Base-by-base conservation (phyloP, 2,329 filamentous ascomycete genomes). In the Macroventuria anomochaeta region DNA sequence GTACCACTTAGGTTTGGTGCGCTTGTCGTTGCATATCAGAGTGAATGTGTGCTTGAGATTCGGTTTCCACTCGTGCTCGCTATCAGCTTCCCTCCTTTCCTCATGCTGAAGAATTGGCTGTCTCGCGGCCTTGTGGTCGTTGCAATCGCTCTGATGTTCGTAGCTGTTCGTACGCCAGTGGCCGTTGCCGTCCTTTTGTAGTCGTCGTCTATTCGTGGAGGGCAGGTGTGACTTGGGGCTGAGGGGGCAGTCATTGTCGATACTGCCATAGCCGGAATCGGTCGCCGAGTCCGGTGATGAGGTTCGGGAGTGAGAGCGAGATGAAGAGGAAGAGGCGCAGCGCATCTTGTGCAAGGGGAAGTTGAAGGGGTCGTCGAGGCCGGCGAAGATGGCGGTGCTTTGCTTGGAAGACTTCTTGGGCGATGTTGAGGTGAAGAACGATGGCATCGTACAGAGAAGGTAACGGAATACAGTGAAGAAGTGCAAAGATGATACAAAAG, bases 41-140 rank as follows among this genome's bases (percentile, higher is more conserved):
- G 41, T 55, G 15, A 64, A 58, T 15, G 65, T 64, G 43, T 37
- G 56, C 48, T 59, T 61, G n/a, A 61, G 58, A 31, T 60, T 61
- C 17, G 64, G 62, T 29, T 39, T 52, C 63, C 63, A 68, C 3
- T 26, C 31, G 13, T 49, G 46, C 7, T n/a, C 43, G 54, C 32
- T 55, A 37, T 40, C 47, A 12, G 52, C 25, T 12, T 44, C 41
- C 15, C n/a, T 41, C 52, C 20, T 46, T 23, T 33, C 10, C 10
- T 29, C 15, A 15, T 29, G 12, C 1, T 18, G 4, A 10, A 44
- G 18, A 8, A 44, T 28, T 12, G 47, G 33, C 11, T 20, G 3
- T 3, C 11, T 10, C 15, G 44, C 57, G 31, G 34, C 44, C 40
- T 8, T 40, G 31, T 29, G 37, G 39, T 48, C 55, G 53, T 53